A percentile compares a stretch with the other conserved stretches of the same genome.
Conservation (phyloP, 2,329 filamentous ascomycete species). For the Emydomyces testavorans region DNA sequence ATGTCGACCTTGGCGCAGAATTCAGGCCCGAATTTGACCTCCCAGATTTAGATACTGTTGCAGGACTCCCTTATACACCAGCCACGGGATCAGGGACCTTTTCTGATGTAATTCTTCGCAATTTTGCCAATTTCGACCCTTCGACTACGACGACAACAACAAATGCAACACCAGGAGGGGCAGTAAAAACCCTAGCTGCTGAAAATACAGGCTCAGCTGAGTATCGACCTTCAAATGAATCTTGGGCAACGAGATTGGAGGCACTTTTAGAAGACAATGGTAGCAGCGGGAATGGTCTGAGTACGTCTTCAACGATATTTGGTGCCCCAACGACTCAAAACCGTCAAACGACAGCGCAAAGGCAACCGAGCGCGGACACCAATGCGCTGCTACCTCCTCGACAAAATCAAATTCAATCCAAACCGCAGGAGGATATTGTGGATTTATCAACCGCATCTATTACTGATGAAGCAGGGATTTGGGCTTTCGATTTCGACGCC, state of each 20-base stretch:
- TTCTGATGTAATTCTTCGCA: neutral
- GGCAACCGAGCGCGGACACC: neutral
- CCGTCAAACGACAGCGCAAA: neutral
- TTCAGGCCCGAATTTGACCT: neutral
- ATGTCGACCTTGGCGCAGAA: neutral
- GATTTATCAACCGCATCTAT: neutral
- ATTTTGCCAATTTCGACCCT: neutral
- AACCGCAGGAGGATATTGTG: neutral
- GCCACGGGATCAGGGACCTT: neutral
- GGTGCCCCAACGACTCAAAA: neutral
- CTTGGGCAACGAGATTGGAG: too few relatives aligned
- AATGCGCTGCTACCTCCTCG: neutral
- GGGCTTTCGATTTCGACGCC: slow-evolving; percentile 6
- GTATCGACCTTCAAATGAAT: too few relatives aligned
- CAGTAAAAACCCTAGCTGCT: neutral
- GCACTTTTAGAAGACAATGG: too few relatives aligned
- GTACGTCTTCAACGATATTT: too few relatives aligned
- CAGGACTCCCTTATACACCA: neutral
- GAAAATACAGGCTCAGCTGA: neutral
- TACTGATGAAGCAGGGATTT: neutral
- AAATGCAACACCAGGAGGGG: neutral
- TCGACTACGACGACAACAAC: neutral
- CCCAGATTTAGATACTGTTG: neutral
- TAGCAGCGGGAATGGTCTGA: neutral
- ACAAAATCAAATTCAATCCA: neutral